These are phyloP conservation scores for Stephanodiscus minutulus DNA, from an alignment of 108 stramenopile species.

Conservation along the genomic window DNA sequence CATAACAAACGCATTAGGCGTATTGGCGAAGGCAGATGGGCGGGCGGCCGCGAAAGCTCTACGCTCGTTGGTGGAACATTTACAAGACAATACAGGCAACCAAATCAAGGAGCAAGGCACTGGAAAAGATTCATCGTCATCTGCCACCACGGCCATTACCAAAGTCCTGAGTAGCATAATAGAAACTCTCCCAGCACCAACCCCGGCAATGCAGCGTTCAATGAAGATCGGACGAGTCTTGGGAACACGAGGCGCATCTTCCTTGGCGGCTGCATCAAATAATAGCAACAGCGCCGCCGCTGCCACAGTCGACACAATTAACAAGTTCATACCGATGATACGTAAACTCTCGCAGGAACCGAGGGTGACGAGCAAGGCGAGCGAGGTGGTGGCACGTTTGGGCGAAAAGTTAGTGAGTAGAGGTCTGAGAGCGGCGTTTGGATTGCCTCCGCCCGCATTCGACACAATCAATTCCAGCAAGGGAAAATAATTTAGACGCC, in stretches of 20 bases:
- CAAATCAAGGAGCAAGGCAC: background rate
- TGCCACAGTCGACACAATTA: slow-evolving; percentile 50
- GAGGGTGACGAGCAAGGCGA: slow-evolving; percentile 64
- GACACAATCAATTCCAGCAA: slow-evolving; percentile 4
- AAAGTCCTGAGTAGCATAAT: slow-evolving; percentile 34
- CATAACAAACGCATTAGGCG: slow-evolving; percentile 56
- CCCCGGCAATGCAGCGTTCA: slow-evolving; percentile 73
- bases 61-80: slow-evolving; percentile 47
- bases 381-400: slow-evolving; percentile 71
- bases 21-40: slow-evolving; percentile 71
- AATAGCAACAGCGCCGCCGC: slow-evolving; percentile 27
- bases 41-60: slow-evolving; percentile 67
- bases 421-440: slow-evolving; percentile 73
- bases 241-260: slow-evolving; percentile 44
- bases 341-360: slow-evolving; percentile 78
- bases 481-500: background rate
- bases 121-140: slow-evolving; percentile 36
- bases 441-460: slow-evolving; percentile 63
- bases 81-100: slow-evolving; percentile 19
- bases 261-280: slow-evolving; percentile 29
- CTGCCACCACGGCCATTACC: slow-evolving; percentile 13
- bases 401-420: slow-evolving; percentile 73
- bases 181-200: slow-evolving; percentile 64
- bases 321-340: slow-evolving; percentile 69
- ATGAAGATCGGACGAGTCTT: slow-evolving; percentile 59